Base-by-base conservation (phyloP, 2,329 filamentous ascomycete species). In the Uncinocarpus reesii region DNA sequence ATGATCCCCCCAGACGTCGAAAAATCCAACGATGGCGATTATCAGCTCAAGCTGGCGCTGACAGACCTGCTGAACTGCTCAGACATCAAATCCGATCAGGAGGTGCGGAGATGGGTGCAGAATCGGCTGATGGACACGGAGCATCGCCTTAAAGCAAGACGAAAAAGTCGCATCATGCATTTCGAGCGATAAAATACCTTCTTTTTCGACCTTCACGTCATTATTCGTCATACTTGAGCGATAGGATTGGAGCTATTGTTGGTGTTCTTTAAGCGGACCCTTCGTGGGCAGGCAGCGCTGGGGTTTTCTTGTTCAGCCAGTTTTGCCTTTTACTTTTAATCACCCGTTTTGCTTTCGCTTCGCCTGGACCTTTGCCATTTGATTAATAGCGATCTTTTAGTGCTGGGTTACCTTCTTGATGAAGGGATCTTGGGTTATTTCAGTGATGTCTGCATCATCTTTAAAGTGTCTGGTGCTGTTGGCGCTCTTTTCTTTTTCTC, bases 101-200 rank as follows among this genome's bases (percentile, higher is more conserved):
- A 56, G n/a, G 42, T 49, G 16, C 54, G 54, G 23, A 20, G 52
- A 47, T 56, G 54, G 54, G 51, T 56, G 38, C 54, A 56, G 48
- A 56, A 56, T 31, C 49, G 45, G 24, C 47, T 56, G 42, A 54
- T 56, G 54, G 54, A 54, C 20, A 53, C 53, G 6, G 54, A 56
- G 34, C 50, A 52, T 24, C 45, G 54, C 26, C 43, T 56, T 3
- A 56, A 54, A 24, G 52, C 52, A n/a, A 37, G 54, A 24, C 44
- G 52, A n/a, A 50, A 46, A 38, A 52, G 48, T 24, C 53, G 50
- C 11, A 49, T 56, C 28, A 11, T 49, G 31, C 46, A 41, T 7
- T 42, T 28, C 21, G 47, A 40, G 7, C 24, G 18, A 16, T 47
- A 28, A 47, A 41, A 40, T 8, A 11, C 20, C n/a, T n/a, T n/a